Conservation (phyloP, 23 red algal genomes). For the Chondrus crispus region DNA sequence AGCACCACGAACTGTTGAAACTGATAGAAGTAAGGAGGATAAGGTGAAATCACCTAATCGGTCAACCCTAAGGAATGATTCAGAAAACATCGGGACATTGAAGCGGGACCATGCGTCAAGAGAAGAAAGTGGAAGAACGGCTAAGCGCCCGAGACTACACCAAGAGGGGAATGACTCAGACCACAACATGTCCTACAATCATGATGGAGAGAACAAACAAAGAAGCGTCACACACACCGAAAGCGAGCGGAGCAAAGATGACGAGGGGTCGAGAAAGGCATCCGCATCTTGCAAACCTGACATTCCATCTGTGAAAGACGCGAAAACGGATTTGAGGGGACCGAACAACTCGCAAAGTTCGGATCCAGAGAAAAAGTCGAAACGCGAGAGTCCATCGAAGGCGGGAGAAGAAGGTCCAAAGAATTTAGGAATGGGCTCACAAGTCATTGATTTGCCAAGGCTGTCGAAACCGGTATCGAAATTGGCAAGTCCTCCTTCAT, state of each 20-base stretch:
- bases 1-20: not conserved
- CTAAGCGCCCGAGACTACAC: slow-evolving; percentile 63
- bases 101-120: slow-evolving; percentile 9
- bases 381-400: not conserved
- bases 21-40: slow-evolving; percentile 7
- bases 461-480: slow-evolving; percentile 34
- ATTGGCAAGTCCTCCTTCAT: not conserved
- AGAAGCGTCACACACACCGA: not conserved
- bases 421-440: not conserved
- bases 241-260: not conserved
- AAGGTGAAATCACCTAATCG: not conserved
- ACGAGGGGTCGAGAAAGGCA: not conserved
- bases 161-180: not conserved
- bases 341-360: not conserved
- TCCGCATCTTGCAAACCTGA: not conserved
- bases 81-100: not conserved
- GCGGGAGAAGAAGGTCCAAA: not conserved
- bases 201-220: not conserved
- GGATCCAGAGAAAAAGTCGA: not conserved
- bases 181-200: not conserved
- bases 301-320: not conserved
- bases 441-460: slow-evolving; percentile 35
- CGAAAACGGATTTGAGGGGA: not conserved
- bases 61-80: not conserved
- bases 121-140: slow-evolving; percentile 36